These are phyloP conservation scores for Ilyonectria robusta DNA, from an alignment of 2,329 filamentous ascomycete genomes.

Conservation along the genomic window DNA sequence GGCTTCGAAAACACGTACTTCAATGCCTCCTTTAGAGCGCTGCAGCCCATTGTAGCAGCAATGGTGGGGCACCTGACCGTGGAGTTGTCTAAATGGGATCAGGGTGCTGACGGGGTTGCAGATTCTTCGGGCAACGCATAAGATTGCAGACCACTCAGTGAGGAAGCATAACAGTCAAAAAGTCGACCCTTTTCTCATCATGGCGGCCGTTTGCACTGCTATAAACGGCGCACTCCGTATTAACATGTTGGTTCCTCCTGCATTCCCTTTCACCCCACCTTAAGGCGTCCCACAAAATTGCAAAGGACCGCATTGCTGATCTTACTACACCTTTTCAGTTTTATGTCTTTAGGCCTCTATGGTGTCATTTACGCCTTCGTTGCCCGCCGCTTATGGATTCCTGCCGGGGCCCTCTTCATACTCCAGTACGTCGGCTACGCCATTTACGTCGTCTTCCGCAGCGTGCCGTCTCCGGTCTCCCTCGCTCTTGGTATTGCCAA, in stretches of 20 bases:
- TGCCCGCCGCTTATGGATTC: conserved; percentile 22
- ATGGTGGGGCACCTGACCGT: not conserved
- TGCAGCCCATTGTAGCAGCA: conserved; percentile 8
- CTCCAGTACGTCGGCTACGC: conserved; percentile 24
- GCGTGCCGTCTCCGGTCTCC: conserved; percentile 20
- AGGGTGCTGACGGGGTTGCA: no score
- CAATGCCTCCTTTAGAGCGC: not conserved
- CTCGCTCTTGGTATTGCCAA: conserved; percentile 23
- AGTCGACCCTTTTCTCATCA: conserved; percentile 1
- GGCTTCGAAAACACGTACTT: conserved; percentile 4
- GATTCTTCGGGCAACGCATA: not conserved
- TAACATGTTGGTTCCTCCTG: conserved; percentile 19
- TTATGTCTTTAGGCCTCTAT: conserved; percentile 22
- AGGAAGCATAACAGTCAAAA: not conserved
- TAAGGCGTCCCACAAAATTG: no score
- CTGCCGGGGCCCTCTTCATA: conserved; percentile 19
- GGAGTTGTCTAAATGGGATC: no score
- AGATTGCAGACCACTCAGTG: conserved; percentile 1
- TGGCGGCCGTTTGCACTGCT: conserved; percentile 3
- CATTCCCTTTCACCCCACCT: no score
- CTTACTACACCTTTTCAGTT: conserved; percentile 3
- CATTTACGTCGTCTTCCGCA: conserved; percentile 25
- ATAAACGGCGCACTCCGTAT: conserved; percentile 23
- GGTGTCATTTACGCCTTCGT: conserved; percentile 23
- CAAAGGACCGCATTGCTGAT: no score